Conservation (phyloP, 1,284 basidiomycete genomes). For the Rhizoctonia solani region DNA sequence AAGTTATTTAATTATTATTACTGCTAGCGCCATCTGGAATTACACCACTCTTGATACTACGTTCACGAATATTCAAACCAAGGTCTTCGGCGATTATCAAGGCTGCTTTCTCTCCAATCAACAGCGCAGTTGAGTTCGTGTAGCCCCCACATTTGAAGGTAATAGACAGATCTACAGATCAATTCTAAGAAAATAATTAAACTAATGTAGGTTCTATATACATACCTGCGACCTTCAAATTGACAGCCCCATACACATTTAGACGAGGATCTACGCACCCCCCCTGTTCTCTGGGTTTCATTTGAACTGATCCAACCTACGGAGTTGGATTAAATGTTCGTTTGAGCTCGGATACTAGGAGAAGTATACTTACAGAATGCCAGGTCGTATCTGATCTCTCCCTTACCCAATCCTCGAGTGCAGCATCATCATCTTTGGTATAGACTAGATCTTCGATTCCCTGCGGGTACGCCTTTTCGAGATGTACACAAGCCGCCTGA, state of each 20-base stretch:
- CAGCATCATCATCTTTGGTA: constrained; percentile 58
- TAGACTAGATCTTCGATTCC: constrained; percentile 58
- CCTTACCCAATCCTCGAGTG: constrained; percentile 52
- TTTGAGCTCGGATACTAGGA: background rate
- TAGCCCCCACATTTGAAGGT: constrained; percentile 6
- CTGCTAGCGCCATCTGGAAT: too few relatives aligned
- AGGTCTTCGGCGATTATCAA: background rate
- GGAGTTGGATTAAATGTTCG: background rate
- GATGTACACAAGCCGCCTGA: constrained; percentile 47
- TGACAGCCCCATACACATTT: constrained; percentile 64
- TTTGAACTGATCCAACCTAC: constrained; percentile 62
- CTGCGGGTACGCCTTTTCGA: constrained; percentile 48
- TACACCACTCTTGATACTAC: too few relatives aligned
- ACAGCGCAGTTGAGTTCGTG: constrained; percentile 10
- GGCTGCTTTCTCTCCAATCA: constrained; percentile 25
- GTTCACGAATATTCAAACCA: too few relatives aligned
- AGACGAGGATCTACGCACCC: constrained; percentile 67
- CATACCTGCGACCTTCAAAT: constrained; percentile 59
- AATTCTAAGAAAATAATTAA: too few relatives aligned
- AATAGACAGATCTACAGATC: constrained; percentile 5
- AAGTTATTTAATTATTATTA: too few relatives aligned
- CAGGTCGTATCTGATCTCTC: constrained; percentile 41
- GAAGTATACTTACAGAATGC: constrained; percentile 39
- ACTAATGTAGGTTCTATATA: too few relatives aligned
- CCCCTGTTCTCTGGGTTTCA: constrained; percentile 59